Evolutionary conservation across 2,329 filamentous ascomycete genomes (phyloP).

Genomic region (Grosmannia serpens): DNA sequence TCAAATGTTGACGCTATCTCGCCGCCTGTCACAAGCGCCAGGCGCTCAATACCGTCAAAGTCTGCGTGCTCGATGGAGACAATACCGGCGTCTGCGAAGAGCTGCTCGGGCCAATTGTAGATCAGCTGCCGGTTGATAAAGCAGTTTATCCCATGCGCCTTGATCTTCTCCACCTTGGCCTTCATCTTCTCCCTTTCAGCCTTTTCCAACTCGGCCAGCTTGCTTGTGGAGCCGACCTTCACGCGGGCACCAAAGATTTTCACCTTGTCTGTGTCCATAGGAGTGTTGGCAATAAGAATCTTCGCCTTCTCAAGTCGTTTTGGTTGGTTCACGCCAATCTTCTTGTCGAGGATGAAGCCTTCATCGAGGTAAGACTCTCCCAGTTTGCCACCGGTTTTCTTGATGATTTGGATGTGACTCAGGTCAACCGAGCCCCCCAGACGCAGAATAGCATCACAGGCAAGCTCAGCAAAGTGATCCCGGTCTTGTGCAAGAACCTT

Average conservation of each 20-base stretch:
- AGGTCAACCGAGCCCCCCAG: conserved; percentile 86
- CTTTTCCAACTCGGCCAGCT: conserved; percentile 96
- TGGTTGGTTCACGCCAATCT: conserved; percentile 96
- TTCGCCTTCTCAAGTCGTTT: conserved; percentile 97
- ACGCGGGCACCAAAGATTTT: conserved; percentile 98
- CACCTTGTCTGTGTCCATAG: conserved; percentile 99
- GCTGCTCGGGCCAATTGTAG: conserved; percentile 99
- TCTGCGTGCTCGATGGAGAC: conserved; percentile 98
- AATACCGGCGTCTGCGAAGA: conserved; percentile 95
- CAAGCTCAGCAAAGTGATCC: conserved; percentile 80
- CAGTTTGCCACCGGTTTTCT: conserved; percentile 96
- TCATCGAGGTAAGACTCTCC: conserved; percentile 96
- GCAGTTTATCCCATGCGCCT: conserved; percentile 97
- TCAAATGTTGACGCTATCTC: conserved; percentile 98
- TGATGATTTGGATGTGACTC: conserved; percentile 98
- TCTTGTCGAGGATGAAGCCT: conserved; percentile 98
- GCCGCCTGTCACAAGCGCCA: conserved; percentile 90
- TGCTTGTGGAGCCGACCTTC: conserved; percentile 91
- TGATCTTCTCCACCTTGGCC: conserved; percentile 97
- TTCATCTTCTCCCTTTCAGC: conserved; percentile 99
- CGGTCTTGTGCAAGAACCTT: conserved; percentile 94
- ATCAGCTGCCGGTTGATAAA: conserved; percentile 99
- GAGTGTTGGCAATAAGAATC: conserved; percentile 94
- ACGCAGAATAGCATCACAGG: conserved; percentile 81
- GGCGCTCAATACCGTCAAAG: conserved; percentile 92